Evolutionary conservation across 768 basidiomycete species (phyloP), one percentile per base, ranked within the genome.

Genomic region (Solioccasus polychromus): DNA sequence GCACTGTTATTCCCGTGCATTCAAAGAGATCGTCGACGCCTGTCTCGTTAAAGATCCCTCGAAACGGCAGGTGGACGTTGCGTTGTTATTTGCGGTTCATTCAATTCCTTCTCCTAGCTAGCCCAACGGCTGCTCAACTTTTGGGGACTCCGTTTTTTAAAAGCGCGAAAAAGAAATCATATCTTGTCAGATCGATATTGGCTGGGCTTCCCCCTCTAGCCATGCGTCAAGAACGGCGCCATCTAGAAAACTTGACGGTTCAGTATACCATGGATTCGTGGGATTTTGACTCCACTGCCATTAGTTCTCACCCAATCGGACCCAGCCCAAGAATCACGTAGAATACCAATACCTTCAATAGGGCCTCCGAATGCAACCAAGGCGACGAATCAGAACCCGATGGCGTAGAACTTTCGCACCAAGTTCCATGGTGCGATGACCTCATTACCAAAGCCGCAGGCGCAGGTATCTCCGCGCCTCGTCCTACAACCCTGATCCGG

Each of bases 41-140:
- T 96, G 94, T 62, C 75, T 97, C 36, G 70, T 74, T 45, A 95
- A 95, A 64, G 89, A 96, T 60, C 92, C 94, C 5, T 71, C 77
- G 7, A 76, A 80, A 58, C 77, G 92, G 88, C 83, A 53, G 31
- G 59, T 28, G 41, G 51, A 18, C 39, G 18, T 30, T 14, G 8
- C 35, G 20, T 39, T n/a, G n/a, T 30, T 18, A 2, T 37, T 24
- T 39, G 23, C 36, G 5, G 9, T 24, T 22, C 28, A 30, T 42
- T 52, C 12, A 40, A n/a, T 26, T 47, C 22, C 28, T 18, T 45
- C 35, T 12, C 9, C n/a, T 10, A n/a, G 28, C 39, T 50, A 89
- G 90, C 18, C 92, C 92, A 23, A 83, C 83, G 3, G 85, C 93
- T 5, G 77, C 75, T 39, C 75, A 88, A 50, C 72, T 96, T n/a